phyloP scores from a whole-genome alignment of 1,284 basidiomycete species.

The Agroathelia rolfsii region DNA sequence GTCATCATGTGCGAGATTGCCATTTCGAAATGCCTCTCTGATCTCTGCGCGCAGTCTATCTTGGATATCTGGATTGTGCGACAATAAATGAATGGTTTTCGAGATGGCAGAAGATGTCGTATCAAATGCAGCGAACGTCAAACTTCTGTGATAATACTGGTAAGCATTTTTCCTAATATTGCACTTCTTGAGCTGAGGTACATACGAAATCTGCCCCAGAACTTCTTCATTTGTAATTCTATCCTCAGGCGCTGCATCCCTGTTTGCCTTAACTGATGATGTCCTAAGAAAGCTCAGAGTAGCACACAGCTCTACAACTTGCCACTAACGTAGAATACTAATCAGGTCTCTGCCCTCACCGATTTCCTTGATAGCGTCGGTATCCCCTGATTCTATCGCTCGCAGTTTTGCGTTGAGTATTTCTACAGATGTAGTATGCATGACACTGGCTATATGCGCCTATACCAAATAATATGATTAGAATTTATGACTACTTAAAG shows the following conservation, averaged over 20 bases:
- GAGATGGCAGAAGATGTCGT: slow-evolving; percentile 19
- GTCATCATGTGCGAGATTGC: too few species aligned
- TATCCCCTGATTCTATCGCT: slow-evolving; percentile 26
- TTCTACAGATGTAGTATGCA: slow-evolving; percentile 25
- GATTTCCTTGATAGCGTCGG: slow-evolving; percentile 21
- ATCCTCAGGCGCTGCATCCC: slow-evolving; percentile 14
- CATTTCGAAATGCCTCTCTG: slow-evolving; percentile 12
- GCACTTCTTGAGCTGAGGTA: neutral
- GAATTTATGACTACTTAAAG: too few species aligned
- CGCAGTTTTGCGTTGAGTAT: slow-evolving; percentile 30
- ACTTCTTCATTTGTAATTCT: slow-evolving; percentile 15
- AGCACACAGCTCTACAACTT: neutral
- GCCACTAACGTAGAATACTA: slow-evolving; percentile 30
- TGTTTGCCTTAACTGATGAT: slow-evolving; percentile 18
- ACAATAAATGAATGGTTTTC: slow-evolving; percentile 19
- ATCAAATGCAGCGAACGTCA: slow-evolving; percentile 22
- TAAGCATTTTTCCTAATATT: neutral
- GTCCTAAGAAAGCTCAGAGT: slow-evolving; percentile 5
- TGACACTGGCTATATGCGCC: slow-evolving; percentile 27
- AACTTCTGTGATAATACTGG: slow-evolving; percentile 13
- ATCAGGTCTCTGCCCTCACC: slow-evolving; percentile 36
- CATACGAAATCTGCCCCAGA: slow-evolving; percentile 16
- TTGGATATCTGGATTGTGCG: slow-evolving; percentile 17
- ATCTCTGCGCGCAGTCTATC: slow-evolving; percentile 19
- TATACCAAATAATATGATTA: too few species aligned